Evolutionary conservation across 2,329 filamentous ascomycete species (phyloP), one percentile per base, ranked within the genome.

Genomic region (Calonectria fujianensis): DNA sequence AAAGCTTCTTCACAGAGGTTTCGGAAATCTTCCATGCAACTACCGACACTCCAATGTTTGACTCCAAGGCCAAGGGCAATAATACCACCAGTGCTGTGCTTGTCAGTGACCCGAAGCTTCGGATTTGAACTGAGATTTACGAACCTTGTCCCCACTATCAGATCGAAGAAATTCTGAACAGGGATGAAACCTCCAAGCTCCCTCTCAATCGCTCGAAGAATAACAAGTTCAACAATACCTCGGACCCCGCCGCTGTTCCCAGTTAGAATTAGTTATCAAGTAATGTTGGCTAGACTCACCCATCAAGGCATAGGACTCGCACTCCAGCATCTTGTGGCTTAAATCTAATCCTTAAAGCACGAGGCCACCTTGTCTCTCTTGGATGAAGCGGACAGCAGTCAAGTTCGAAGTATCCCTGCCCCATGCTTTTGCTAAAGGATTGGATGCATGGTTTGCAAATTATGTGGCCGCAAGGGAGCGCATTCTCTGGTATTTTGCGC

Each of bases 81-180:
- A 31, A 74, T 74, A 3, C 72, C 72, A 24, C 72, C 72, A 39
- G 72, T 73, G 32, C 72, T 73, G 8, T 31, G 4, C 4, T 18
- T 35, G 18, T 61, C 20, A 64, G 65, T 29, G 7, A 57, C 27
- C 6, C 8, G 11, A 16, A 13, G 5, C 9, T 9, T 11, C 20
- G 7, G 8, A n/a, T 1, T 39, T 4, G 8, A 45, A 6, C 32
- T 16, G 7, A 3, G 20, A 1, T 24, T 9, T 6, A 63, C 64
- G 5, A 27, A 73, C 70, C 70, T 73, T 16, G 65, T 73, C 14
- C 70, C 70, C 5, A 73, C 70, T 16, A 73, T 73, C 27, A 73
- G 29, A 50, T 73, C 70, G 14, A 73, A 73, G 35, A 73, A 73
- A 11, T 52, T 63, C 48, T 73, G 70, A n/a, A 73, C 50, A 1